Evolutionary conservation across 2,329 filamentous ascomycete genomes (phyloP).

Genomic region (Nothomitra cinnamomea): DNA sequence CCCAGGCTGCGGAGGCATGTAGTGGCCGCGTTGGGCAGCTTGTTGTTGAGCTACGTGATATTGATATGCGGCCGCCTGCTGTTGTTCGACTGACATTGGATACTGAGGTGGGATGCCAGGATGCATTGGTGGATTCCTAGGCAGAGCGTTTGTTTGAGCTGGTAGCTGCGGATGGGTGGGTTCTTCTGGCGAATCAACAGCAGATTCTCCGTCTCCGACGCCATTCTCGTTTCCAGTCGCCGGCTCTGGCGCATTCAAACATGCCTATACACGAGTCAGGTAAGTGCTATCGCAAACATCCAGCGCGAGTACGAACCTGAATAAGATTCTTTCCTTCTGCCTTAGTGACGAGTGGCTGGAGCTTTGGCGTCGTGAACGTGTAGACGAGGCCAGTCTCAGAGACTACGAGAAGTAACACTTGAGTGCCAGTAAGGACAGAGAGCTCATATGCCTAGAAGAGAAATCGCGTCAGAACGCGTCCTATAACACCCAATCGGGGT

Average conservation of each 20-base stretch:
- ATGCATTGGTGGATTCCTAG: constrained; percentile 47
- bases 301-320: constrained; percentile 45
- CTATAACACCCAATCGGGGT: constrained; percentile 3
- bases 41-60: constrained; percentile 62
- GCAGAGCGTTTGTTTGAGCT: constrained; percentile 48
- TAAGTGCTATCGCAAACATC: background rate
- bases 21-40: constrained; percentile 43
- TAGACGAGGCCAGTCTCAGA: constrained; percentile 96
- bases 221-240: constrained; percentile 53
- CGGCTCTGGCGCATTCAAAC: constrained; percentile 89
- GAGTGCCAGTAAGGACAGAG: constrained; percentile 91
- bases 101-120: constrained; percentile 31
- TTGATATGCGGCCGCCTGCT: constrained; percentile 68
- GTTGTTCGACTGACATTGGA: constrained; percentile 46
- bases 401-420: constrained; percentile 89
- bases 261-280: constrained; percentile 46
- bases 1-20: constrained; percentile 61
- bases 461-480: constrained; percentile 2
- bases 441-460: constrained; percentile 75
- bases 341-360: constrained; percentile 95
- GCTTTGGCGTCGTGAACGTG: constrained; percentile 95
- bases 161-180: constrained; percentile 60
- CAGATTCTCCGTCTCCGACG: constrained; percentile 28
- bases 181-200: constrained; percentile 82
- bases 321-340: constrained; percentile 98